Conservation (phyloP, 306 rosid species). For the Arachis stenosperma region DNA sequence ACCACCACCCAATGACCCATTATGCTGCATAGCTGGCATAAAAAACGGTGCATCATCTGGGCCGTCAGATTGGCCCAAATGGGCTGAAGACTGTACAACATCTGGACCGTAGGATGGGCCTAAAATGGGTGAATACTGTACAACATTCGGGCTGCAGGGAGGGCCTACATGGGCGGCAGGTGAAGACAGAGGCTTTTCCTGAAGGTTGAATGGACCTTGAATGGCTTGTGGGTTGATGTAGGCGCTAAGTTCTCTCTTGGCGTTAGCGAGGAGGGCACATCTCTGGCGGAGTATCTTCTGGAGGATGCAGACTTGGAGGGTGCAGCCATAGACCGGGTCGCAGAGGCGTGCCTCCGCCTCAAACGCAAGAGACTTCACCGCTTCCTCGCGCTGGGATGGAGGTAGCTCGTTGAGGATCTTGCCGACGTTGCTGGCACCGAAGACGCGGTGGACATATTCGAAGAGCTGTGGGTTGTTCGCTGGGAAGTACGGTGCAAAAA, state of each 20-base stretch:
- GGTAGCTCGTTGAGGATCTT: slow-evolving; percentile 67
- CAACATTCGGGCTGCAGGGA: background rate
- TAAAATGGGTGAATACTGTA: too few species aligned
- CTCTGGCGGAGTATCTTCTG: slow-evolving; percentile 55
- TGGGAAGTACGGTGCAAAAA: slow-evolving; percentile 80
- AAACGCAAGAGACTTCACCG: slow-evolving; percentile 72
- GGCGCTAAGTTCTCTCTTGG: slow-evolving; percentile 55
- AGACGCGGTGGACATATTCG: slow-evolving; percentile 64
- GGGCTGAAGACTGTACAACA: too few species aligned
- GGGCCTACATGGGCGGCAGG: background rate
- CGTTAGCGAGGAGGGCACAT: slow-evolving; percentile 37
- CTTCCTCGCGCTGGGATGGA: slow-evolving; percentile 60
- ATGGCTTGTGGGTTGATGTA: slow-evolving; percentile 55
- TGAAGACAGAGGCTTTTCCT: background rate
- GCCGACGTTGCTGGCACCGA: slow-evolving; percentile 78
- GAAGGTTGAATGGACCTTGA: slow-evolving; percentile 34
- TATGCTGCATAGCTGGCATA: background rate
- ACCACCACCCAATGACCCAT: too few species aligned
- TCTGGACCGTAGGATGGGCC: too few species aligned
- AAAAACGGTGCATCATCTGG: too few species aligned
- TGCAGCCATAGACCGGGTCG: slow-evolving; percentile 83
- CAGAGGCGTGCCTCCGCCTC: slow-evolving; percentile 75
- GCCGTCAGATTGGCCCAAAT: too few species aligned
- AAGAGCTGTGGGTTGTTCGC: slow-evolving; percentile 75
- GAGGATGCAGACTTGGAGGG: slow-evolving; percentile 59